Percentiles rank a stretch among this genome's conserved stretches.
Evolutionary conservation across 768 basidiomycete genomes (phyloP).

Genomic region (Coprinopsis strossmayeri): DNA sequence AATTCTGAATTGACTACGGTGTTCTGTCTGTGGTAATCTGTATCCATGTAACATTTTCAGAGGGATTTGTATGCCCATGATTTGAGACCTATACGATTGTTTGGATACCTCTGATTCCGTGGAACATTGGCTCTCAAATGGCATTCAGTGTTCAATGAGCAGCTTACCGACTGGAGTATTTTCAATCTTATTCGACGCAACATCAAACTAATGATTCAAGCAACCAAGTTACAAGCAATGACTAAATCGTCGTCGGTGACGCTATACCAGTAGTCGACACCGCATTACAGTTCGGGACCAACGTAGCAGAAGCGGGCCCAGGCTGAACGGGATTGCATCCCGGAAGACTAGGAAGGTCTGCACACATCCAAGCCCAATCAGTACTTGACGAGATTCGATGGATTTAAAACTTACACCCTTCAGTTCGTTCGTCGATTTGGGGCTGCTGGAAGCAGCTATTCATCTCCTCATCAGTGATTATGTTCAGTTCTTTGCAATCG

Average conservation of each 20-base stretch:
- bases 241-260: not conserved
- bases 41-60: no score
- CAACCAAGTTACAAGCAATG: no score
- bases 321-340: conserved; percentile 8
- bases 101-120: no score
- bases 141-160: no score
- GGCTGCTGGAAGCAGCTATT: conserved; percentile 2
- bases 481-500: conserved; percentile 4
- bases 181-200: no score
- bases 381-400: not conserved
- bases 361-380: not conserved
- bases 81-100: no score
- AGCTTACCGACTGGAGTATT: no score
- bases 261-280: conserved; percentile 3
- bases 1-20: no score
- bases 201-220: no score
- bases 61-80: no score
- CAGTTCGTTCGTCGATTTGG: conserved; percentile 3
- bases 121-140: no score
- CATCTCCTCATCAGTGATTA: conserved; percentile 4
- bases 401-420: conserved; percentile 5
- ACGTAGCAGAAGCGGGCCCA: conserved; percentile 5
- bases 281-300: not conserved
- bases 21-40: no score
- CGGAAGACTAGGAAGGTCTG: conserved; percentile 4